phyloP scores from a whole-genome alignment of 2,329 filamentous ascomycete genomes.

The Colletotrichum kahawae region DNA sequence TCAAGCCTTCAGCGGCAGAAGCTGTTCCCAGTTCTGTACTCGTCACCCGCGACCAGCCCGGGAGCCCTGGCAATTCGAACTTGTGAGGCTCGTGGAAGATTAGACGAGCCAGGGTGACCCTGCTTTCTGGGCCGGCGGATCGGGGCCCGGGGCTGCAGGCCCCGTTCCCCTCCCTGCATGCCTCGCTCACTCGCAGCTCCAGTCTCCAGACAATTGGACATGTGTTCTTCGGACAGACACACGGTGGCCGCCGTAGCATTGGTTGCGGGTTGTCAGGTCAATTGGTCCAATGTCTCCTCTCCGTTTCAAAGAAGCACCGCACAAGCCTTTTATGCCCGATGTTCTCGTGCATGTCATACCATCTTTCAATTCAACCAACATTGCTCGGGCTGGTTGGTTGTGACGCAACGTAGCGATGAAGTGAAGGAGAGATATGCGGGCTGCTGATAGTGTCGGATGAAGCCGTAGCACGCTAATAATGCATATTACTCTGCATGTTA shows the following conservation, averaged over 20 bases:
- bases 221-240: constrained; percentile 12
- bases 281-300: not conserved
- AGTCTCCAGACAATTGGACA: constrained; percentile 1
- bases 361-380: not conserved
- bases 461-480: not conserved
- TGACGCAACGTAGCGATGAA: not conserved
- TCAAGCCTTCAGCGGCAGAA: not conserved
- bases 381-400: not conserved
- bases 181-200: not conserved
- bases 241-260: not conserved
- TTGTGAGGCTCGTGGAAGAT: constrained; percentile 15
- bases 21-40: constrained; percentile 10
- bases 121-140: constrained; percentile 11
- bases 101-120: constrained; percentile 19
- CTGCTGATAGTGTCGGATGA: not conserved
- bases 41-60: not conserved
- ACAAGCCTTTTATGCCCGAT: not conserved
- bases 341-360: not conserved
- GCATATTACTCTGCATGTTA: not conserved
- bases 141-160: not conserved
- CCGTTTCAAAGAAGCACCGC: constrained; percentile 1
- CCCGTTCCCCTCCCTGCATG: not conserved
- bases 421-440: not conserved
- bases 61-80: constrained; percentile 5
- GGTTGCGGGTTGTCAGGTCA: not conserved